phyloP scores from a whole-genome alignment of 495 filamentous ascomycete species.

The Collariella sp. region DNA sequence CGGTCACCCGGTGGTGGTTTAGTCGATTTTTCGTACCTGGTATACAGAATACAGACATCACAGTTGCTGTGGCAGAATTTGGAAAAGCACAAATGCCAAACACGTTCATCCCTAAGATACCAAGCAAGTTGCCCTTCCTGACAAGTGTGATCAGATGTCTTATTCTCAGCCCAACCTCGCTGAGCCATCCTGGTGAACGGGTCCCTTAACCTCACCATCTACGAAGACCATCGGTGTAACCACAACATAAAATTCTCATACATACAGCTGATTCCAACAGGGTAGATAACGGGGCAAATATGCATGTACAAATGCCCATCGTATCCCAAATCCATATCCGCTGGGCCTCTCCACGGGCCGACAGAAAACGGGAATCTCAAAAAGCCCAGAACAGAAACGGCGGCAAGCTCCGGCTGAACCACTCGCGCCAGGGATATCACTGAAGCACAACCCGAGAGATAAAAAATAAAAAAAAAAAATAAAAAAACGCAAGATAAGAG shows the following conservation, averaged over 20 bases:
- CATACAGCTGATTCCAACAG: no score
- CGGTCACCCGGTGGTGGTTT: not conserved
- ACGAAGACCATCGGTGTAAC: no score
- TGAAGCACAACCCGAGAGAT: not conserved
- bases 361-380: not conserved
- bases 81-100: not conserved
- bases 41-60: not conserved
- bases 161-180: no score
- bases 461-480: not conserved
- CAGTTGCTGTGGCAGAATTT: not conserved
- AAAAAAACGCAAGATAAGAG: not conserved
- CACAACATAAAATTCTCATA: no score
- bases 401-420: not conserved
- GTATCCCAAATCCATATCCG: not conserved
- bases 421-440: conserved; percentile 7
- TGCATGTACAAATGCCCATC: not conserved
- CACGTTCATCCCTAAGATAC: not conserved
- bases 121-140: no score
- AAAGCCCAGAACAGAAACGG: not conserved
- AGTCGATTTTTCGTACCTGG: not conserved
- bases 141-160: no score
- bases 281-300: no score
- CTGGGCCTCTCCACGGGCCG: not conserved
- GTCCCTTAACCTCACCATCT: no score
- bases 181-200: no score